Evolutionary conservation across 495 filamentous ascomycete species (phyloP), one percentile per base, ranked within the genome.

Genomic region (Aspergillus avenaceus): DNA sequence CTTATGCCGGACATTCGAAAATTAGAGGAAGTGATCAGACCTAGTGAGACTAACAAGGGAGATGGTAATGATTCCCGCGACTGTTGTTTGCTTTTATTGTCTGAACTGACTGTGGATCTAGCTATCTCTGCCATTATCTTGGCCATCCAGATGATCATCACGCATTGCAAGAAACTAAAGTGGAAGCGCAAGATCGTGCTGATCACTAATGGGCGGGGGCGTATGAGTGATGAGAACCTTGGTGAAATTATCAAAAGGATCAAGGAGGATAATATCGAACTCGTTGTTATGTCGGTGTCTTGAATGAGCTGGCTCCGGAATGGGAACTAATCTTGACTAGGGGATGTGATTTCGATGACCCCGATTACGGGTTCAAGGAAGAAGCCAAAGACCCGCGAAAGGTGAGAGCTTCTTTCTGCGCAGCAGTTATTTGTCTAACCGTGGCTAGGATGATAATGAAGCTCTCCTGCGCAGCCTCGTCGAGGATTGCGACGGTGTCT

Each of bases 311-410:
- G 4, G 8, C 41, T 8, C 23, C 11, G 8, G 29, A 24, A 8
- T 19, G n/a, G 5, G 13, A 25, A 41, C 64, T 77, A 62, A 77
- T 46, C n/a, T 37, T 37, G 11, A 23, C n/a, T 53, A 95, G 90
- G 45, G 93, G 93, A 6, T 79, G 91, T 22, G 93, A 99, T 67
- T 97, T 97, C 64, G 91, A 99, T 56, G 95, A 97, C 70, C 61
- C 83, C 4, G 91, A 96, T 25, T 96, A 83, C 59, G 91, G 91
- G 23, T 86, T 88, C 59, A 95, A 92, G 65, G 92, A 99, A 72
- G 92, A 99, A 66, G 82, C 87, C 56, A 99, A 99, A 66, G 73
- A 81, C 42, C 49, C 57, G 3, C 51, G 63, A 47, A 97, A 97
- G 76, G 80, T 84, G 55, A 25, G 37, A 16, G 0, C 7, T 32